These are phyloP conservation scores for Populus trichocarpa DNA, from an alignment of 441 rosid genomes.

Conservation along the genomic window DNA sequence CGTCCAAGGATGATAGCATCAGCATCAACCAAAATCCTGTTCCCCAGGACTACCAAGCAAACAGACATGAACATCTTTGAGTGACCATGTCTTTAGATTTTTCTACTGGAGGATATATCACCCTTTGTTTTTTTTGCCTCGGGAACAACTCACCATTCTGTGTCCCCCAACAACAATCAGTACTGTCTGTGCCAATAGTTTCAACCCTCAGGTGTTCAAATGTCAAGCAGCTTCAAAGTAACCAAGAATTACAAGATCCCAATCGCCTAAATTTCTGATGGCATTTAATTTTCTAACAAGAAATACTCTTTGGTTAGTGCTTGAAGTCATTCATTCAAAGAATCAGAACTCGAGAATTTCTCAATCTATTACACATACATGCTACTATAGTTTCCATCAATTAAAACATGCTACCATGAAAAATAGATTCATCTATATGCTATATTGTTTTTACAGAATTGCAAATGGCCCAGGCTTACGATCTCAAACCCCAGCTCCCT, in stretches of 20 bases:
- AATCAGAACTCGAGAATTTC: background rate
- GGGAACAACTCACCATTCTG: background rate
- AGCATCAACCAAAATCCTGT: background rate
- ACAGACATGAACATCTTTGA: background rate
- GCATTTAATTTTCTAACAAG: background rate
- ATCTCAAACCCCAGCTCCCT: background rate
- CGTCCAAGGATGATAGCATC: background rate
- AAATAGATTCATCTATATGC: background rate
- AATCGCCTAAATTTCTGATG: background rate
- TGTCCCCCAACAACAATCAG: background rate
- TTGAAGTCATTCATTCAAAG: background rate
- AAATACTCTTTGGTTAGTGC: too few relatives aligned
- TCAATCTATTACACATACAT: background rate
- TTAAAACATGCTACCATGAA: background rate
- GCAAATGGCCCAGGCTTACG: background rate
- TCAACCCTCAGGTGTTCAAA: background rate
- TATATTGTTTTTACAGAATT: too few relatives aligned
- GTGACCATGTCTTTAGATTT: background rate
- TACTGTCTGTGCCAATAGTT: background rate
- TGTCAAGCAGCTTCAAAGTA: background rate
- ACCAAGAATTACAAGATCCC: background rate
- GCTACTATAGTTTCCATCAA: background rate
- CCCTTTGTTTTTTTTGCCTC: background rate
- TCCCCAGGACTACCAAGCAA: conserved; percentile 1
- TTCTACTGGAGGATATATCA: background rate